Evolutionary conservation across 306 rosid species (phyloP), one percentile per base, ranked within the genome.

Genomic region (Morella rubra): DNA sequence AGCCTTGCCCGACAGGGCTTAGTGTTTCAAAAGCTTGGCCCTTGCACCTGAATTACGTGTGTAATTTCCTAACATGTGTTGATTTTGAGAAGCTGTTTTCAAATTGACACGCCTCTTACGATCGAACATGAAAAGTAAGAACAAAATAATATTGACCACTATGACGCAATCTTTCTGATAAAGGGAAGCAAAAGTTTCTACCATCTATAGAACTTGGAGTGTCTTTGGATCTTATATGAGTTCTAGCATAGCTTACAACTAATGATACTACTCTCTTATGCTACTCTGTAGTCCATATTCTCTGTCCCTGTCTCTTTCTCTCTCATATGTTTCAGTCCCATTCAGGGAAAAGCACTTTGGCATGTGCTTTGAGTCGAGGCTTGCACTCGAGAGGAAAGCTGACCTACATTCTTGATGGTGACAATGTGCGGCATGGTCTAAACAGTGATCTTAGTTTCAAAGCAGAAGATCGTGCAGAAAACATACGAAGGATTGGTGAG

Each of bases 341-440:
- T 78, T 58, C 76, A 95, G 99, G 99, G 65, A 95, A 95, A 86
- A 95, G 99, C 87, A 89, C 99, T 62, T 67, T 92, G 83, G 99
- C 99, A 5, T 95, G 97, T 88, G 89, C 97, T 84, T 78, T 95
- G 89, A 89, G 97, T 77, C 87, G 82, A 77, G 84, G 90, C 80
- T 79, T 95, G 85, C 97, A 92, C 83, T 54, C 75, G 72, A 87
- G 90, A 86, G 95, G 96, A 83, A 95, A 89, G 79, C 76, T 95
- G 74, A 67, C 89, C 78, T 92, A 92, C 79, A 78, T 92, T 77
- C 99, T 95, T 85, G 99, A 95, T 74, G 99, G 99, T 69, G 99
- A 95, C 84, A 95, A 95, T 77, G 81, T 95, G 69, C 91, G 99
- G 79, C 99, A 95, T 84, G 99, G 99, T 79, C 87, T 95, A 60